These are phyloP conservation scores for Penstemon newberryi DNA, from an alignment of 257 asterid genomes.

Conservation along the genomic window DNA sequence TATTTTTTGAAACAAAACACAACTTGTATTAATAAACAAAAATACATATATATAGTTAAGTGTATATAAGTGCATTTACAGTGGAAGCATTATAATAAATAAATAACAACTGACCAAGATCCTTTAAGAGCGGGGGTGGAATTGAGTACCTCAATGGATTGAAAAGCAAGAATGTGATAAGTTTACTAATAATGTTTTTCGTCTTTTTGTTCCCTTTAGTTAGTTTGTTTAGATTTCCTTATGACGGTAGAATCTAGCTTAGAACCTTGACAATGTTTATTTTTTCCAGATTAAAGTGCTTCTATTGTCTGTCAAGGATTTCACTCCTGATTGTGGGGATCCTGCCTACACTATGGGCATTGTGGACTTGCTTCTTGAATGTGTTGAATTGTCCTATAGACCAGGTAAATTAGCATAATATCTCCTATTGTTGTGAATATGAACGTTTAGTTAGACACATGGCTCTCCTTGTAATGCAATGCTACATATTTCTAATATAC, in stretches of 20 bases:
- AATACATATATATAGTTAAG: background rate
- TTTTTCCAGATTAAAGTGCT: slow-evolving; percentile 81
- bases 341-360: slow-evolving; percentile 96
- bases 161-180: slow-evolving; percentile 12
- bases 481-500: slow-evolving; percentile 2
- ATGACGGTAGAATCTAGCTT: slow-evolving; percentile 16
- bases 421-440: slow-evolving; percentile 21
- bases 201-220: slow-evolving; percentile 13
- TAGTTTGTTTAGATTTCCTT: slow-evolving; percentile 5
- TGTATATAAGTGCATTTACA: background rate
- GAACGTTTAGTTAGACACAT: slow-evolving; percentile 18
- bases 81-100: background rate
- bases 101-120: background rate
- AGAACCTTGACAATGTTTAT: slow-evolving; percentile 25
- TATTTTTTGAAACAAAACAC: too few species aligned
- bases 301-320: slow-evolving; percentile 90
- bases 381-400: slow-evolving; percentile 81
- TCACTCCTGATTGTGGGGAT: slow-evolving; percentile 84
- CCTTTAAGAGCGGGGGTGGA: slow-evolving; percentile 11
- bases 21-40: background rate
- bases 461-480: background rate
- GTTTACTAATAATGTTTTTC: slow-evolving; percentile 12
- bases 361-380: slow-evolving; percentile 93
- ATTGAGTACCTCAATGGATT: slow-evolving; percentile 17
- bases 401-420: slow-evolving; percentile 56